Percentiles rank a stretch among this genome's conserved stretches.
These are phyloP conservation scores for Cutaneotrichosporon sp. DNA, from an alignment of 1,284 basidiomycete species.

Conservation along the genomic window DNA sequence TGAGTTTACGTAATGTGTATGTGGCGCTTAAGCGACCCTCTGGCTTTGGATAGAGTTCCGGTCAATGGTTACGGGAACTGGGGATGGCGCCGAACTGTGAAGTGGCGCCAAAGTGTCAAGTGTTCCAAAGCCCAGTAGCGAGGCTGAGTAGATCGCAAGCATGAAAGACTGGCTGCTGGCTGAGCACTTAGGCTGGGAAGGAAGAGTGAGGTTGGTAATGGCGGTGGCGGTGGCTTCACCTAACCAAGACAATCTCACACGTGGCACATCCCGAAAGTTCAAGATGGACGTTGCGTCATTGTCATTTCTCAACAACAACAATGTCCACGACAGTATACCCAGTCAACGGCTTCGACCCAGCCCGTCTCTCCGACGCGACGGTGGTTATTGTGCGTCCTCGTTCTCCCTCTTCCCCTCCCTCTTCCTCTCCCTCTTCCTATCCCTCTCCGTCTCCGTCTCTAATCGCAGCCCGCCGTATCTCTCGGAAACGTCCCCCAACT, in stretches of 20 bases:
- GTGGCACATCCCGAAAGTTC: neutral
- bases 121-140: too few relatives aligned
- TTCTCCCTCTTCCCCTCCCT: too few relatives aligned
- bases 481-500: constrained; percentile 75
- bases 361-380: constrained; percentile 14
- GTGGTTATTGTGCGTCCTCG: constrained; percentile 21
- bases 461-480: constrained; percentile 70
- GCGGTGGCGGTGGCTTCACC: too few relatives aligned
- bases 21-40: neutral
- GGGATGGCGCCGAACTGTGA: too few relatives aligned
- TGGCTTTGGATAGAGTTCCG: too few relatives aligned
- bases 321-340: constrained; percentile 17
- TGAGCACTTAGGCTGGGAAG: neutral
- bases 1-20: neutral
- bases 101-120: too few relatives aligned
- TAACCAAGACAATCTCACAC: neutral
- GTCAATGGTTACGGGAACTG: too few relatives aligned
- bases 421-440: neutral
- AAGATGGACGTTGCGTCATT: constrained; percentile 1
- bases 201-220: too few relatives aligned
- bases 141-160: too few relatives aligned
- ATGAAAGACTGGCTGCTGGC: neutral
- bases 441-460: constrained; percentile 58
- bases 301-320: neutral
- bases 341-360: constrained; percentile 19